Evolutionary conservation across 1,139 yeast species (phyloP).

Genomic region (Hansenula lynferdii): DNA sequence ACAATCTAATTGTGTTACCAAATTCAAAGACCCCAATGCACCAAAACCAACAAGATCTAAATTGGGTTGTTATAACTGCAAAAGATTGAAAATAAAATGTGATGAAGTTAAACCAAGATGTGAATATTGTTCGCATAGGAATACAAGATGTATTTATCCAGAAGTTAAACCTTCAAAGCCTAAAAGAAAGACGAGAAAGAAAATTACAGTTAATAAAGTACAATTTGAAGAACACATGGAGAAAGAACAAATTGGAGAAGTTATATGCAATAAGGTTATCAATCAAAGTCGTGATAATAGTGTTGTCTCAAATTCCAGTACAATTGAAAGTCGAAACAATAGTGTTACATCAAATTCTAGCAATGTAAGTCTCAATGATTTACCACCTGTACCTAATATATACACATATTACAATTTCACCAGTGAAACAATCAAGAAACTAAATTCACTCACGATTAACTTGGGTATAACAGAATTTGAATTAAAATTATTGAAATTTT

Average conservation of each 20-base stretch:
- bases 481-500: background rate
- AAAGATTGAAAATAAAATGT: conserved; percentile 63
- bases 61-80: conserved; percentile 62
- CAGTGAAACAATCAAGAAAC: background rate
- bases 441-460: conserved; percentile 4
- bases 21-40: background rate
- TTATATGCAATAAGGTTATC: background rate
- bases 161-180: background rate
- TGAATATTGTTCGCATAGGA: conserved; percentile 45
- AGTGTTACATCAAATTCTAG: background rate
- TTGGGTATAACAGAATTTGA: conserved; percentile 2
- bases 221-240: too few relatives aligned
- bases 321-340: too few relatives aligned
- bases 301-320: too few relatives aligned
- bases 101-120: conserved; percentile 64
- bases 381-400: background rate
- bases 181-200: background rate
- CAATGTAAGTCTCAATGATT: background rate
- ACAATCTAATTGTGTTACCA: too few relatives aligned
- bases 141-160: conserved; percentile 2
- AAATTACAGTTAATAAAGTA: too few relatives aligned
- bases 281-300: too few relatives aligned
- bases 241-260: too few relatives aligned
- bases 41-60: conserved; percentile 28
- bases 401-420: background rate